Percentiles rank a stretch among this genome's conserved stretches.
Evolutionary conservation across 2,329 filamentous ascomycete genomes (phyloP).

Genomic region (Stachybotrys elegans): DNA sequence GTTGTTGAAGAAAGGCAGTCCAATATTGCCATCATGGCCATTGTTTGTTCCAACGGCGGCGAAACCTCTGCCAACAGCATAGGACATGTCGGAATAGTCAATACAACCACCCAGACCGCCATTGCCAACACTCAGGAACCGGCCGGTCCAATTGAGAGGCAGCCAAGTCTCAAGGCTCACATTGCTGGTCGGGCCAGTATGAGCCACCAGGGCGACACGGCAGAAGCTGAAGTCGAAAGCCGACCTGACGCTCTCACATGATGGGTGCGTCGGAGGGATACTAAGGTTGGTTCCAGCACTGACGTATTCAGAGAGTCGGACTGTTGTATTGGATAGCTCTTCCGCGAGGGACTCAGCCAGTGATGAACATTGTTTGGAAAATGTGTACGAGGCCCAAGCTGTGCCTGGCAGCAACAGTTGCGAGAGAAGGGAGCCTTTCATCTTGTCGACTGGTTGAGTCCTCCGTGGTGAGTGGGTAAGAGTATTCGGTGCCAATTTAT

Average conservation of each 20-base stretch:
- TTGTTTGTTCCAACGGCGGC: constrained; percentile 45
- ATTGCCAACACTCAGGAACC: constrained; percentile 43
- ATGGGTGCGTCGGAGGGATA: background rate
- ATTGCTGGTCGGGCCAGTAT: background rate
- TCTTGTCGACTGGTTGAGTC: background rate
- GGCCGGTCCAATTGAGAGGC: constrained; percentile 35
- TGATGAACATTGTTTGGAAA: background rate
- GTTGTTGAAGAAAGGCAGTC: constrained; percentile 25
- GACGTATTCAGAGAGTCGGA: background rate
- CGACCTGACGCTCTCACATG: background rate
- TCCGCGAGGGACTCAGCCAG: background rate
- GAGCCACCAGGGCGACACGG: background rate
- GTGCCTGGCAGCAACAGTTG: background rate
- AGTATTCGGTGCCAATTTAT: background rate
- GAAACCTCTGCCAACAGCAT: constrained; percentile 37
- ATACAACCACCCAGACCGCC: constrained; percentile 45
- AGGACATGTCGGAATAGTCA: constrained; percentile 41
- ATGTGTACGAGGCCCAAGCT: background rate
- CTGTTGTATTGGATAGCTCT: background rate
- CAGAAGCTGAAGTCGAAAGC: constrained; percentile 1
- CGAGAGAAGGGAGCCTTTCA: background rate
- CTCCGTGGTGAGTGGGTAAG: background rate
- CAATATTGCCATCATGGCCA: constrained; percentile 41
- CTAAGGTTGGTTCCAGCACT: background rate
- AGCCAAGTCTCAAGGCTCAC: constrained; percentile 38